Evolutionary conservation across 305 asterid genomes (phyloP).

Genomic region (Petunia hybrid): DNA sequence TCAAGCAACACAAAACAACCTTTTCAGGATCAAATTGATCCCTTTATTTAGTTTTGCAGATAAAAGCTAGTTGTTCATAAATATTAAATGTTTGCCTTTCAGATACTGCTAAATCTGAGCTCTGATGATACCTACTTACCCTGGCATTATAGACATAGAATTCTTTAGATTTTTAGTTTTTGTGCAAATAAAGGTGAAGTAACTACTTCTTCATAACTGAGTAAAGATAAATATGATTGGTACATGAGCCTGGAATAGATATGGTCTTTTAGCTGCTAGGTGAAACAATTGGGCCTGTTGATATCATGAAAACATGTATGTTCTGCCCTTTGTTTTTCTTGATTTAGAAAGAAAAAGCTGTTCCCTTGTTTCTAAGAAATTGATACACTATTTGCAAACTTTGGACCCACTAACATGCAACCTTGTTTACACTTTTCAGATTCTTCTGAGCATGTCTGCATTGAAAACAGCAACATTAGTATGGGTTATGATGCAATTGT

Average conservation of each 20-base stretch:
- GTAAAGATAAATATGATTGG: background rate
- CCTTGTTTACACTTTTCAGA: conserved; percentile 53
- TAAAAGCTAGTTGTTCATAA: background rate
- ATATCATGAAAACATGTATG: background rate
- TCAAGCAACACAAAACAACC: background rate
- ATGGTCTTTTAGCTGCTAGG: conserved; percentile 3
- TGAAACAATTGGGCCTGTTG: background rate
- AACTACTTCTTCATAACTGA: background rate
- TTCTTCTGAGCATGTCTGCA: conserved; percentile 84
- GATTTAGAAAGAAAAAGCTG: background rate
- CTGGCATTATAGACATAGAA: background rate
- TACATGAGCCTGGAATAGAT: background rate
- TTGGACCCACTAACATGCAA: background rate
- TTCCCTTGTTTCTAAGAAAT: background rate
- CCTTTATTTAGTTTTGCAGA: background rate
- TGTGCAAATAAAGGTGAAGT: background rate
- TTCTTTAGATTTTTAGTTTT: background rate
- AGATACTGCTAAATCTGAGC: background rate
- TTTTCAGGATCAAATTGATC: background rate
- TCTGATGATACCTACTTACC: background rate
- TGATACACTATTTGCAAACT: background rate
- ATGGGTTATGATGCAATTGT: conserved; percentile 75
- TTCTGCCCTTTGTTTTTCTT: background rate
- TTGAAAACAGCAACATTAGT: conserved; percentile 91
- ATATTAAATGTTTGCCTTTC: background rate